A percentile compares a stretch with the other conserved stretches of the same genome.
Evolutionary conservation across 2,329 filamentous ascomycete genomes (phyloP).

Genomic region (Xylaria sp.): DNA sequence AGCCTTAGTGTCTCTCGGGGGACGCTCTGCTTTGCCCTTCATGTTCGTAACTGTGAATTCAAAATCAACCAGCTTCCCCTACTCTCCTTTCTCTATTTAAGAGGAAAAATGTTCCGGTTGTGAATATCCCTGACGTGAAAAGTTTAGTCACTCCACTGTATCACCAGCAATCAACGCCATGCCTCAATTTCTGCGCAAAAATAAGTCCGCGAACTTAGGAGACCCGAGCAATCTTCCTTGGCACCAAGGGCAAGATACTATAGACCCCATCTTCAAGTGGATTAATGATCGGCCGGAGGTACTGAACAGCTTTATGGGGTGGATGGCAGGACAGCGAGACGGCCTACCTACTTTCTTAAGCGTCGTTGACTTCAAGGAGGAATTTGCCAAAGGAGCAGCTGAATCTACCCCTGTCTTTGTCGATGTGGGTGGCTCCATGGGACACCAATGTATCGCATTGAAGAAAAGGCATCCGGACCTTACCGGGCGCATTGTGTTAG

Average conservation of each 20-base stretch:
- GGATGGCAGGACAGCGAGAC: conserved; percentile 40
- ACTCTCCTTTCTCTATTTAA: not conserved
- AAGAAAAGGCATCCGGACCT: conserved; percentile 35
- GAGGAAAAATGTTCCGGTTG: not conserved
- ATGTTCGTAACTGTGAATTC: conserved; percentile 29
- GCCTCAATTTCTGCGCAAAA: conserved; percentile 40
- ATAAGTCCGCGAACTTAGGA: conserved; percentile 31
- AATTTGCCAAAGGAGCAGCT: conserved; percentile 31
- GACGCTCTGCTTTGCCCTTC: conserved; percentile 35
- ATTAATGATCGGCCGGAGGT: conserved; percentile 36
- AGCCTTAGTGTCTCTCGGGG: conserved; percentile 32
- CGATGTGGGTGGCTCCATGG: conserved; percentile 42
- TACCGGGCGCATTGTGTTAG: conserved; percentile 41
- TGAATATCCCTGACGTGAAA: not conserved
- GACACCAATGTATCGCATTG: conserved; percentile 41
- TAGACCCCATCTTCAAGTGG: conserved; percentile 36
- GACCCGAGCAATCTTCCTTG: conserved; percentile 33
- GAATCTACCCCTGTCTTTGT: conserved; percentile 40
- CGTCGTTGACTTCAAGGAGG: conserved; percentile 37
- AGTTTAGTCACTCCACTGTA: conserved; percentile 29
- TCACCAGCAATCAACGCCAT: conserved; percentile 36
- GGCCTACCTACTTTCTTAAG: conserved; percentile 38
- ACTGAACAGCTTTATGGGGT: conserved; percentile 35
- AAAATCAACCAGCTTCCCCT: not conserved
- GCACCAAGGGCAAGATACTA: conserved; percentile 32